Base-by-base conservation (phyloP, 768 basidiomycete species). In the Brasilioporus rufonigricans region DNA sequence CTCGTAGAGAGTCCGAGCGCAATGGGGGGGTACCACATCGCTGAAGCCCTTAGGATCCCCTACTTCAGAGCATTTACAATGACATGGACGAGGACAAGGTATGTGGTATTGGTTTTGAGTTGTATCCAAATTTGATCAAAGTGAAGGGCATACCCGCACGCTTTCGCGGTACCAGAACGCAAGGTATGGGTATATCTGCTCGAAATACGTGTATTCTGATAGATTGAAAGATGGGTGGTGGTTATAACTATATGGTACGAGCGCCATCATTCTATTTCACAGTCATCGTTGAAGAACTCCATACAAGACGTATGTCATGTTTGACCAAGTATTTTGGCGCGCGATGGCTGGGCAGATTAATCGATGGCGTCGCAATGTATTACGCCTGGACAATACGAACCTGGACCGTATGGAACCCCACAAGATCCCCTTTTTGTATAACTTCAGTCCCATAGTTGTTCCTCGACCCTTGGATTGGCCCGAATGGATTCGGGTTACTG, bases 401-500 rank as follows among this genome's bases (percentile, higher is more conserved):
- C 77, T 97, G 40, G 97, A 98, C 71, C 93, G 87, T 73, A 91
- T 98, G 85, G 93, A 97, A 67, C 91, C 91, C 33, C 94, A 98
- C 74, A 97, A 95, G 74, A 91, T 96, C 47, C 96, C 96, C 3
- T 99, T 98, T 76, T 71, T 99, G 29, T 99, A 99, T 73, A 98
- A 98, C 71, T 98, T 98, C 68, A 95, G 92, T 64, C 91, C 94
- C 1, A 78, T 82, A 29, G 79, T 93, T 44, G 92, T 98, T 14
- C 94, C 95, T 8, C 92, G 89, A 26, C 96, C 96, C 4, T 73
- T 98, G 52, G 96, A 99, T 70, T 99, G 97, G 97, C 93, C 94
- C 5, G 96, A 99, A 71, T 98, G 95, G 93, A 98, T 98, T 59
- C 87, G 91, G 39, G 83, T 95, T 1, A 93, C 93, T 57, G 92